Percentiles rank a stretch among this genome's conserved stretches.
These are phyloP conservation scores for Lophiotrema nucula DNA, from an alignment of 495 filamentous ascomycete genomes.

Conservation along the genomic window DNA sequence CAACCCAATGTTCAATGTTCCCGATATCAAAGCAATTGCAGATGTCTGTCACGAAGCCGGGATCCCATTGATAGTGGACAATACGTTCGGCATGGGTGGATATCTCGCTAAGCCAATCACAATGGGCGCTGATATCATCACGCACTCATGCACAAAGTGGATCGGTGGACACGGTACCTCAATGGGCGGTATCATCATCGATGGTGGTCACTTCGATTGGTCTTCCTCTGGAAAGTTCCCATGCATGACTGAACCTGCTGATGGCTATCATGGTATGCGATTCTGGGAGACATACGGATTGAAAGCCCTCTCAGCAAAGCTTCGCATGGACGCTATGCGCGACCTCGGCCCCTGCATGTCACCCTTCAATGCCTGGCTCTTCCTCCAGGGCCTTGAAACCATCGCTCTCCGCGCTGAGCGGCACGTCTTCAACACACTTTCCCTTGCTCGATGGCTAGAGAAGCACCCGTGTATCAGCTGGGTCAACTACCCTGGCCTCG, in stretches of 20 bases:
- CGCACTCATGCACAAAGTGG: slow-evolving; percentile 47
- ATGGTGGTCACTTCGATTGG: slow-evolving; percentile 48
- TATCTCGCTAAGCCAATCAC: slow-evolving; percentile 44
- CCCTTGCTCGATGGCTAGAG: slow-evolving; percentile 45
- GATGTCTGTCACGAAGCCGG: slow-evolving; percentile 45
- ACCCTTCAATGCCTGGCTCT: slow-evolving; percentile 46
- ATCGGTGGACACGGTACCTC: slow-evolving; percentile 47
- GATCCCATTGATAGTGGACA: slow-evolving; percentile 46
- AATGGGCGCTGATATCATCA: slow-evolving; percentile 47
- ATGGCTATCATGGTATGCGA: slow-evolving; percentile 46
- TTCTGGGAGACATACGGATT: slow-evolving; percentile 48
- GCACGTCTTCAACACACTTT: slow-evolving; percentile 43
- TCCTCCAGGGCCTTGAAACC: slow-evolving; percentile 46
- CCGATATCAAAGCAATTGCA: slow-evolving; percentile 44
- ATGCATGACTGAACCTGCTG: slow-evolving; percentile 44
- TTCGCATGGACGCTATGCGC: slow-evolving; percentile 47
- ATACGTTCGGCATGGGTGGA: slow-evolving; percentile 48
- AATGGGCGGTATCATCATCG: slow-evolving; percentile 48
- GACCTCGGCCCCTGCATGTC: slow-evolving; percentile 45
- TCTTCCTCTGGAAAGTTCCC: slow-evolving; percentile 45
- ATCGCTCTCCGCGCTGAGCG: slow-evolving; percentile 41
- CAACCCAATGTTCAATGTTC: slow-evolving; percentile 47
- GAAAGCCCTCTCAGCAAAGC: slow-evolving; percentile 43
- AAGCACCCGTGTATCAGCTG: slow-evolving; percentile 42
- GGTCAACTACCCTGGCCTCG: slow-evolving; percentile 45